A percentile compares a stretch with the other conserved stretches of the same genome.
phyloP scores from a whole-genome alignment of 1,139 yeast species.

The Ogataea hybrid region DNA sequence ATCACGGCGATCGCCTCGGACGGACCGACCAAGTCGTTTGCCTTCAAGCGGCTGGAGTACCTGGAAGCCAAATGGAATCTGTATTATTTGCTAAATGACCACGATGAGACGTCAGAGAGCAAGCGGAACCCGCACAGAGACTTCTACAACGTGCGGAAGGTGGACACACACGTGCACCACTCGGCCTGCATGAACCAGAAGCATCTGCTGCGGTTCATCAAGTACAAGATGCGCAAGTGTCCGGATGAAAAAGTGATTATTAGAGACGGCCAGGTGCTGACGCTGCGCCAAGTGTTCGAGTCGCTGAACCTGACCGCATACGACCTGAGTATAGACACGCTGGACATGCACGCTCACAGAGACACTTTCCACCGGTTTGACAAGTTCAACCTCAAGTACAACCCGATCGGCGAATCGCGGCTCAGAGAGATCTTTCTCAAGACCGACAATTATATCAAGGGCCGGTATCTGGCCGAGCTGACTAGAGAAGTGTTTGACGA shows the following conservation, averaged over 20 bases:
- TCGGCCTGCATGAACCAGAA: constrained; percentile 99
- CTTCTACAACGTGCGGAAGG: constrained; percentile 96
- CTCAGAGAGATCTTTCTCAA: constrained; percentile 92
- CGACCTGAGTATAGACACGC: constrained; percentile 91
- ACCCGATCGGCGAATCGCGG: constrained; percentile 97
- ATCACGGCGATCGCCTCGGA: constrained; percentile 76
- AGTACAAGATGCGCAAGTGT: constrained; percentile 77
- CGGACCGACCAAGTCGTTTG: constrained; percentile 97
- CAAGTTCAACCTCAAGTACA: constrained; percentile 94
- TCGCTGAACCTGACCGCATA: constrained; percentile 90
- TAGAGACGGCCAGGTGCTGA: constrained; percentile 90
- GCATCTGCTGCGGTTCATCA: constrained; percentile 89
- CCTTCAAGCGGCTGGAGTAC: constrained; percentile 88
- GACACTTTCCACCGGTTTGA: constrained; percentile 98
- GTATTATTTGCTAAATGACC: constrained; percentile 83
- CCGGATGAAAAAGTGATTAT: constrained; percentile 89
- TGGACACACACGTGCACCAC: constrained; percentile 98
- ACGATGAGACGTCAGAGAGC: constrained; percentile 87
- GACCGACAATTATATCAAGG: constrained; percentile 90
- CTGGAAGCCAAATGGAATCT: constrained; percentile 96
- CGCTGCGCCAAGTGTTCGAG: constrained; percentile 83
- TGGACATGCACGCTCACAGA: constrained; percentile 99
- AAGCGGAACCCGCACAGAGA: constrained; percentile 91
- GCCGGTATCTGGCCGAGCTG: constrained; percentile 86
- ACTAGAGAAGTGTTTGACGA: constrained; percentile 93